Base-by-base conservation (phyloP, 139 green algal species). In the Trebouxia sp. region DNA sequence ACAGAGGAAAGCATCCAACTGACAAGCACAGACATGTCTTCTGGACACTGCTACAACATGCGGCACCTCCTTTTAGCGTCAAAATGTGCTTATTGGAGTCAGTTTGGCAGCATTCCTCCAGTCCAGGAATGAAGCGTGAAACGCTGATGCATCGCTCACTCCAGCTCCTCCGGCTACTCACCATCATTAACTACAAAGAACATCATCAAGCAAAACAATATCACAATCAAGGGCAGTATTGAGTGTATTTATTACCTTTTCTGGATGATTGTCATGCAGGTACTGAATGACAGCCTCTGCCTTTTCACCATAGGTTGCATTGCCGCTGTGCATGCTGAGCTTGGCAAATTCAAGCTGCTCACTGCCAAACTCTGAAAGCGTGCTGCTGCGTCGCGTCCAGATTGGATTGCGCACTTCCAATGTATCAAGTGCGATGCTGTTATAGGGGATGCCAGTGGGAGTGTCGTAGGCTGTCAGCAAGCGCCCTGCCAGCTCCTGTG, bases 401-500 rank as follows among this genome's bases (percentile, higher is more conserved):
- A 42, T 74, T 1, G 87, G 83, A 62, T 87, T 90, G 30, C 84
- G 77, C 38, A 55, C 82, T 28, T 47, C 20, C 15, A 75, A 69
- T 0, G 79, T 91, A 0, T 83, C 62, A 41, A 93, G 83, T 76
- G 93, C 90, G 38, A 94, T 55, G 30, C 79, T 85, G 76, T 86
- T 88, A 65, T 81, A 85, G 3, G 93, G 86, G 17, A 96, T 91
- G 66, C 94, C 90, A 0, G 66, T 88, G 24, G 82, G 82, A 0
- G 91, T 95, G 82, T 95, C 82, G 81, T 94, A 97, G 0, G 91
- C 92, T 6, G 87, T 84, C 78, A 95, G 41, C 39, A 98, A 69
- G 6, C 75, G 76, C 20, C 89, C 75, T 6, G 69, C 87, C n/a
- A 95, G 78, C 51, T 90, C 75, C 75, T 80, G 47, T 5, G 84